Conservation (phyloP, 768 basidiomycete genomes). For the Naganishia onofrii region DNA sequence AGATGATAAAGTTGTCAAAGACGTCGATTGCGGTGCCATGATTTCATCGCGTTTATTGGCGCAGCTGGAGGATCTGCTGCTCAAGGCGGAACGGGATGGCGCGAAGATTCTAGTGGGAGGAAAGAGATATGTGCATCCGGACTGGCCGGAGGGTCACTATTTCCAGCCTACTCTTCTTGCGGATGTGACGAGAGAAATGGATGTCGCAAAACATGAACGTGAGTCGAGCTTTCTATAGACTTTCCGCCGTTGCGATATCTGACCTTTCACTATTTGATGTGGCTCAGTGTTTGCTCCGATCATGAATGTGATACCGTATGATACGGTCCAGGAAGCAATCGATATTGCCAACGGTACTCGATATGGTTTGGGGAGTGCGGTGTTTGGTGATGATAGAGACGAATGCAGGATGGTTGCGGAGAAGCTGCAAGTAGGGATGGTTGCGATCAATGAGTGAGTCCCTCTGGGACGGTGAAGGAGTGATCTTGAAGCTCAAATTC, state of each 20-base stretch:
- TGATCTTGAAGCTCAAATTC: conserved; percentile 34
- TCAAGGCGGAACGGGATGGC: conserved; percentile 67
- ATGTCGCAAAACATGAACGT: conserved; percentile 78
- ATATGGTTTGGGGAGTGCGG: conserved; percentile 88
- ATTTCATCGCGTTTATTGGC: conserved; percentile 71
- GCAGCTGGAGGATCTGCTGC: conserved; percentile 67
- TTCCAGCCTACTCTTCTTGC: conserved; percentile 85
- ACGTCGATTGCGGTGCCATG: conserved; percentile 84
- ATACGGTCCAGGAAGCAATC: conserved; percentile 78
- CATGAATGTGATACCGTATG: conserved; percentile 79
- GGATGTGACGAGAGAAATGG: conserved; percentile 67
- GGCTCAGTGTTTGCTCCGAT: conserved; percentile 83
- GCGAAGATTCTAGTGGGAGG: conserved; percentile 68
- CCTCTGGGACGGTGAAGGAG: background rate
- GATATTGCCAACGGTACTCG: conserved; percentile 80
- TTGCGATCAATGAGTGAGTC: conserved; percentile 82
- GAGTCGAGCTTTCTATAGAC: conserved; percentile 45
- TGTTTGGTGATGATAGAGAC: conserved; percentile 82
- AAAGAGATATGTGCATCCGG: conserved; percentile 63
- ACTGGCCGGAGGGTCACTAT: conserved; percentile 70
- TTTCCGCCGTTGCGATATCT: background rate
- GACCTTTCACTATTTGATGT: background rate
- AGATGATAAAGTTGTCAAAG: conserved; percentile 67
- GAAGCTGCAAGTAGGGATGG: conserved; percentile 89
- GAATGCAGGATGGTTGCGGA: conserved; percentile 77